Percentiles rank a stretch among this genome's conserved stretches.
Evolutionary conservation across 2,329 filamentous ascomycete genomes (phyloP).

Genomic region (Emergomyces orientalis): DNA sequence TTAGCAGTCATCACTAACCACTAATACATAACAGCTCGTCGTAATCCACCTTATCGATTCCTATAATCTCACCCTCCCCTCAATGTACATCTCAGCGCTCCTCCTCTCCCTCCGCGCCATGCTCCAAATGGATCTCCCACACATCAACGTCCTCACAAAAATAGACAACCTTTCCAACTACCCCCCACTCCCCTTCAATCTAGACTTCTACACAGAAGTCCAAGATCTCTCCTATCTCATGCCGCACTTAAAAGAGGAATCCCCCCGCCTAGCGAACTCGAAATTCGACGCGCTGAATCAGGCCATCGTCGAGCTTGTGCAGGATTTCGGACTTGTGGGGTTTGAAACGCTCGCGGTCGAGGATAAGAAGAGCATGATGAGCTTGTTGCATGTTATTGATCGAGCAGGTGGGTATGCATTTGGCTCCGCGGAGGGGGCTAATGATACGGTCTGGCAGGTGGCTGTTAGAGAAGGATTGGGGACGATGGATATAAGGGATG

Average conservation of each 20-base stretch:
- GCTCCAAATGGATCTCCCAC: constrained; percentile 95
- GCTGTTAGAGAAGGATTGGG: constrained; percentile 67
- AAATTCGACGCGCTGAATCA: constrained; percentile 81
- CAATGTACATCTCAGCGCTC: constrained; percentile 87
- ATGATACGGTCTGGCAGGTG: constrained; percentile 95
- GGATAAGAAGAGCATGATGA: constrained; percentile 96
- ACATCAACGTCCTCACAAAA: constrained; percentile 93
- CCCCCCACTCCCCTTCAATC: constrained; percentile 80
- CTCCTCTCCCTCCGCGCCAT: constrained; percentile 89
- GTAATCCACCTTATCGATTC: constrained; percentile 90
- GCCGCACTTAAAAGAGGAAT: constrained; percentile 70
- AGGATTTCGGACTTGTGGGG: constrained; percentile 78
- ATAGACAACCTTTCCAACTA: constrained; percentile 89
- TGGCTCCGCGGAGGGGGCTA: constrained; percentile 78
- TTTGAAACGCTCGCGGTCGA: constrained; percentile 94
- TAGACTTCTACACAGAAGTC: constrained; percentile 96
- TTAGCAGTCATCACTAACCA: constrained; percentile 10
- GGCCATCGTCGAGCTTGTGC: constrained; percentile 76
- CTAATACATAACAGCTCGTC: constrained; percentile 57
- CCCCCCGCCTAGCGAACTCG: constrained; percentile 55
- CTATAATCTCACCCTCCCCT: constrained; percentile 85
- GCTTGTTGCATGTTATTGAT: constrained; percentile 78
- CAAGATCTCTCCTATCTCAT: constrained; percentile 82
- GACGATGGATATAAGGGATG: constrained; percentile 72
- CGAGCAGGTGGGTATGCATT: constrained; percentile 89